Conservation (phyloP, 768 basidiomycete species). For the Tulasnella calospora region DNA sequence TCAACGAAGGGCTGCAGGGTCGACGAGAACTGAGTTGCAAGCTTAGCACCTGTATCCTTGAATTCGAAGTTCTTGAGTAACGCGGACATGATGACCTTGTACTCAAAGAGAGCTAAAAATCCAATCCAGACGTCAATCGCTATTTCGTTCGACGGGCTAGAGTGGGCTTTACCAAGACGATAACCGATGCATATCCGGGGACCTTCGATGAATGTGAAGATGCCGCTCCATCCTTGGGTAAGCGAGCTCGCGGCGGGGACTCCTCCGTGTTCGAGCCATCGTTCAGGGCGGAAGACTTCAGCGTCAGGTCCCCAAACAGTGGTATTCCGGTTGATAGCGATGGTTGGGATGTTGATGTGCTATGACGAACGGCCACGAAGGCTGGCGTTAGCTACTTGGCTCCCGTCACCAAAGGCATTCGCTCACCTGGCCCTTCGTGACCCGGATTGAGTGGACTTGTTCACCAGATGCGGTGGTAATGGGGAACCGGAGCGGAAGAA, state of each 20-base stretch:
- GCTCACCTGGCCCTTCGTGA: slow-evolving; percentile 41
- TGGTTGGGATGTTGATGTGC: slow-evolving; percentile 40
- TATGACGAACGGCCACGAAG: slow-evolving; percentile 24
- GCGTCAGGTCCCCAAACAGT: slow-evolving; percentile 41
- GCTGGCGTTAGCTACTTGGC: no score
- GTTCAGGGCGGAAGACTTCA: slow-evolving; percentile 39
- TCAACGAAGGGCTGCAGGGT: slow-evolving; percentile 26
- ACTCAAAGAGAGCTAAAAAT: slow-evolving; percentile 37
- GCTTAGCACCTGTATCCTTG: slow-evolving; percentile 35
- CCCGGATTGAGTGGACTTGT: slow-evolving; percentile 33
- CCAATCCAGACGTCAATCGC: slow-evolving; percentile 16
- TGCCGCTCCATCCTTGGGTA: slow-evolving; percentile 41
- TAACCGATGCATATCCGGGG: slow-evolving; percentile 44
- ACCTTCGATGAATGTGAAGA: slow-evolving; percentile 44
- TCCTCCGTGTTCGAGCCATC: slow-evolving; percentile 35
- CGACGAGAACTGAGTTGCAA: slow-evolving; percentile 20
- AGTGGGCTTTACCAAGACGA: slow-evolving; percentile 33
- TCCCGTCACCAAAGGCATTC: no score
- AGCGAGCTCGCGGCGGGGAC: slow-evolving; percentile 32
- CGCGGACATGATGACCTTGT: slow-evolving; percentile 42
- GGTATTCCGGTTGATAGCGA: slow-evolving; percentile 37
- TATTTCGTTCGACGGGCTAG: slow-evolving; percentile 28
- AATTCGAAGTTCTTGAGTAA: slow-evolving; percentile 41
- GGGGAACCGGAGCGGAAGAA: slow-evolving; percentile 42
- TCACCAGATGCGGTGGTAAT: slow-evolving; percentile 34